phyloP scores from a whole-genome alignment of 495 filamentous ascomycete species.

The Wilcoxina mikolae region DNA sequence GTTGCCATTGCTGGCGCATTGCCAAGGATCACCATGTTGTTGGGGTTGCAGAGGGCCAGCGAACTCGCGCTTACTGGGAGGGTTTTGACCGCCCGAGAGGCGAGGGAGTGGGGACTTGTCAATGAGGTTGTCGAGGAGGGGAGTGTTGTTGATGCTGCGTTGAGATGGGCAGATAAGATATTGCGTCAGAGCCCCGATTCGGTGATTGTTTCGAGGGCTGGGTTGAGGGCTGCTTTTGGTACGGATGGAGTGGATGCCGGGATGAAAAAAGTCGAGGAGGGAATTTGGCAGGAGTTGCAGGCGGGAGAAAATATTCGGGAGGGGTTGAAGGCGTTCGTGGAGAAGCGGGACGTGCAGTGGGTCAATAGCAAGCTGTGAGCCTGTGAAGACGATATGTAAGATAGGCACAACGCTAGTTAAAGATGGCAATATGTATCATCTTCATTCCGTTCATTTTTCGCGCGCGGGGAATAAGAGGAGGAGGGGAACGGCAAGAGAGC shows the following conservation, averaged over 20 bases:
- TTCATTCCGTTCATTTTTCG: too few species aligned
- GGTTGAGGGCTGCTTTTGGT: constrained; percentile 55
- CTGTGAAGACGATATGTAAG: too few species aligned
- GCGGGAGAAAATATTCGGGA: constrained; percentile 61
- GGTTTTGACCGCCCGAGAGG: constrained; percentile 42
- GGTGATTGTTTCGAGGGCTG: constrained; percentile 50
- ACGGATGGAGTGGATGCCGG: constrained; percentile 47
- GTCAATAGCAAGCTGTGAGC: constrained; percentile 61
- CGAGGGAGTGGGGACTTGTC: constrained; percentile 53
- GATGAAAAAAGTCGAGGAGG: constrained; percentile 41
- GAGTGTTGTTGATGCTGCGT: constrained; percentile 37
- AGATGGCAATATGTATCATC: too few species aligned
- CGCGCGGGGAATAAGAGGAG: too few species aligned
- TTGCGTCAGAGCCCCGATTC: constrained; percentile 54
- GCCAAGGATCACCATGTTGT: constrained; percentile 51
- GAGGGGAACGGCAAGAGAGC: too few species aligned
- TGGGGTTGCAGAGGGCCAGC: constrained; percentile 54
- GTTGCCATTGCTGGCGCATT: constrained; percentile 55
- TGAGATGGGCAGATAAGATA: constrained; percentile 38
- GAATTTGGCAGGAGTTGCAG: constrained; percentile 45
- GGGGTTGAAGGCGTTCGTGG: constrained; percentile 64
- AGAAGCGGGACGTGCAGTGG: constrained; percentile 61
- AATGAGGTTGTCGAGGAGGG: constrained; percentile 46
- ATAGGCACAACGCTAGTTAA: too few species aligned
- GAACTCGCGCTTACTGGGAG: constrained; percentile 56